phyloP scores from a whole-genome alignment of 768 basidiomycete species.

The Amanita rubescens region DNA sequence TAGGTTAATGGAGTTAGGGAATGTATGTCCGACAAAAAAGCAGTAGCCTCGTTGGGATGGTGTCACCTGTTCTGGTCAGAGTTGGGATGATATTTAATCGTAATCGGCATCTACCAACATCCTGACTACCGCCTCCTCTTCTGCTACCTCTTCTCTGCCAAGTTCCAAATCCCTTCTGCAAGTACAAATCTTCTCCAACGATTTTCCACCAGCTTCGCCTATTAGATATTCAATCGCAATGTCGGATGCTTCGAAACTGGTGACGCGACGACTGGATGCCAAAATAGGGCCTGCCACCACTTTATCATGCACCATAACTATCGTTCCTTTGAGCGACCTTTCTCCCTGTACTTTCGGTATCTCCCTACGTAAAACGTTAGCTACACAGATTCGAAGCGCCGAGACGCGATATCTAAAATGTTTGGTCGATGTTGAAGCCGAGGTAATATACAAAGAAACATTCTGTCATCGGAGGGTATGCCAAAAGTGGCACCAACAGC shows the following conservation, averaged over 20 bases:
- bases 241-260: constrained; percentile 63
- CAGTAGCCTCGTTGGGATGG: too few relatives aligned
- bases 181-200: constrained; percentile 32
- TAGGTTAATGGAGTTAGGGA: too few relatives aligned
- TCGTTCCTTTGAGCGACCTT: constrained; percentile 34
- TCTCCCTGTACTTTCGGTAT: constrained; percentile 12
- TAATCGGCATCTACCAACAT: constrained; percentile 8
- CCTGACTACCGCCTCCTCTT: constrained; percentile 7
- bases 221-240: constrained; percentile 46
- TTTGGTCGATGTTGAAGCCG: too few relatives aligned
- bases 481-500: too few relatives aligned
- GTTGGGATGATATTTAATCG: too few relatives aligned
- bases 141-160: not conserved
- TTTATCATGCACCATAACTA: constrained; percentile 51
- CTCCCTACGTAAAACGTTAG: constrained; percentile 13
- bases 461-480: too few relatives aligned
- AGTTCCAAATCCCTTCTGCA: constrained; percentile 20
- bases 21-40: too few relatives aligned
- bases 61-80: too few relatives aligned
- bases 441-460: too few relatives aligned
- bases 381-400: too few relatives aligned
- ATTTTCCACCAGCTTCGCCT: constrained; percentile 37
- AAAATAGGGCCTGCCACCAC: constrained; percentile 55
- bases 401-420: too few relatives aligned
- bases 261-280: constrained; percentile 48